Evolutionary conservation across 176 grass and related monocot genomes (phyloP).

Genomic region (Oryza glumipatula): DNA sequence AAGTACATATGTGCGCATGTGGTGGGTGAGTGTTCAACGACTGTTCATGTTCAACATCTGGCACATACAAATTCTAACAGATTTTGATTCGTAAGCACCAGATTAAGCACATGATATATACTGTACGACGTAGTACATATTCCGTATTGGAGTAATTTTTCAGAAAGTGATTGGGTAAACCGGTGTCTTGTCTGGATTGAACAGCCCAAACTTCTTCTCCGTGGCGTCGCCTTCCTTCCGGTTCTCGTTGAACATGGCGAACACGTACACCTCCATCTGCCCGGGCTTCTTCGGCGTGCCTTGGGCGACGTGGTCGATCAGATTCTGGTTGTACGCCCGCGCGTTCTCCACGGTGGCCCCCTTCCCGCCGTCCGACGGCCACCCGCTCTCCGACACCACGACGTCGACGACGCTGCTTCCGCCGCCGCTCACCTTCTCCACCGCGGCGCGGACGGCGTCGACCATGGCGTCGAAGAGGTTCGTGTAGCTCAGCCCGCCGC

Average conservation of each 20-base stretch:
- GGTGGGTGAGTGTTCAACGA: no score
- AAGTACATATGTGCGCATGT: no score
- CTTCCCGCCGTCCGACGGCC: conserved; percentile 58
- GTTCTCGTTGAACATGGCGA: conserved; percentile 80
- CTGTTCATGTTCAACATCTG: background rate
- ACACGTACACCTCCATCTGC: conserved; percentile 55
- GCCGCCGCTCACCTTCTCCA: conserved; percentile 50
- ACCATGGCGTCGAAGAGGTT: conserved; percentile 71
- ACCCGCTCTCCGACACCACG: conserved; percentile 60
- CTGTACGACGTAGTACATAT: background rate
- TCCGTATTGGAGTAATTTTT: background rate
- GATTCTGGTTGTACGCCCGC: conserved; percentile 57
- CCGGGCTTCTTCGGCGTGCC: conserved; percentile 62
- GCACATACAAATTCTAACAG: background rate
- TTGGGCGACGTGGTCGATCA: conserved; percentile 51
- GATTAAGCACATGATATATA: background rate
- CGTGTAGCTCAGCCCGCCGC: conserved; percentile 42
- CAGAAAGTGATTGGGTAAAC: conserved; percentile 42
- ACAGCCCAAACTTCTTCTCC: conserved; percentile 65
- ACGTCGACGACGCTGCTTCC: conserved; percentile 24
- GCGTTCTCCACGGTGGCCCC: conserved; percentile 52
- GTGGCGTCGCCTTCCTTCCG: conserved; percentile 27
- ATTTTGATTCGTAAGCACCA: background rate
- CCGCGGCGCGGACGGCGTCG: conserved; percentile 52
- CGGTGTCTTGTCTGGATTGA: conserved; percentile 42